These are phyloP conservation scores for Metarhizium album DNA, from an alignment of 2,329 filamentous ascomycete genomes.

Conservation along the genomic window DNA sequence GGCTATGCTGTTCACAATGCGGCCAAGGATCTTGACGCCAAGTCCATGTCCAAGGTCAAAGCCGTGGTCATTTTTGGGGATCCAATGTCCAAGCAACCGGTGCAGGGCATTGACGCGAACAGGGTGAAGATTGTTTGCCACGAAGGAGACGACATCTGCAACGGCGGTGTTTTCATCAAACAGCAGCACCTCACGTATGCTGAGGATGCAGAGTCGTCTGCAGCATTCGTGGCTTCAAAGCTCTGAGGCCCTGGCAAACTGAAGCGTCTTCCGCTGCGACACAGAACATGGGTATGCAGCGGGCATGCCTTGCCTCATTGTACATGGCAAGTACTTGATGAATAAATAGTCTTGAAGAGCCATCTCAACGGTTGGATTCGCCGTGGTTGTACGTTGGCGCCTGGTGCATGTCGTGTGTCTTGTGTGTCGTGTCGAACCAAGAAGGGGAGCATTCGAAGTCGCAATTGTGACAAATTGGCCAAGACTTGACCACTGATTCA, in stretches of 20 bases:
- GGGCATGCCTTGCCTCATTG: background rate
- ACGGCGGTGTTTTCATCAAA: constrained; percentile 16
- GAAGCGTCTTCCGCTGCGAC: too few species aligned
- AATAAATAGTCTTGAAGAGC: background rate
- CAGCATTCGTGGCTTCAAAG: constrained; percentile 12
- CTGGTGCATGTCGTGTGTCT: too few species aligned
- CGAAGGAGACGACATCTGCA: constrained; percentile 19
- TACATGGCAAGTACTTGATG: background rate
- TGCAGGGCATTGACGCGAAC: constrained; percentile 13
- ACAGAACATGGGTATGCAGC: background rate
- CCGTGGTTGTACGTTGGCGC: too few species aligned
- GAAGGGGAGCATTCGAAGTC: too few species aligned
- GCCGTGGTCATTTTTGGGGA: constrained; percentile 23
- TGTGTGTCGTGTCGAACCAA: too few species aligned
- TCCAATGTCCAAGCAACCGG: constrained; percentile 12
- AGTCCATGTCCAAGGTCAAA: constrained; percentile 14
- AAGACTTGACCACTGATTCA: too few species aligned
- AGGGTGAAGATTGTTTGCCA: constrained; percentile 17
- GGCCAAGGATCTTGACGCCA: constrained; percentile 12
- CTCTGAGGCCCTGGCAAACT: too few species aligned
- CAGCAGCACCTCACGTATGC: constrained; percentile 18
- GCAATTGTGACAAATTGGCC: too few species aligned
- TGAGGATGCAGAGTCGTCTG: constrained; percentile 13
- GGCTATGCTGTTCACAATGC: constrained; percentile 18
- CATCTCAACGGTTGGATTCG: too few species aligned